Evolutionary conservation across 2,329 filamentous ascomycete genomes (phyloP), one percentile per base, ranked within the genome.

Genomic region (Epichloe glyceriae): DNA sequence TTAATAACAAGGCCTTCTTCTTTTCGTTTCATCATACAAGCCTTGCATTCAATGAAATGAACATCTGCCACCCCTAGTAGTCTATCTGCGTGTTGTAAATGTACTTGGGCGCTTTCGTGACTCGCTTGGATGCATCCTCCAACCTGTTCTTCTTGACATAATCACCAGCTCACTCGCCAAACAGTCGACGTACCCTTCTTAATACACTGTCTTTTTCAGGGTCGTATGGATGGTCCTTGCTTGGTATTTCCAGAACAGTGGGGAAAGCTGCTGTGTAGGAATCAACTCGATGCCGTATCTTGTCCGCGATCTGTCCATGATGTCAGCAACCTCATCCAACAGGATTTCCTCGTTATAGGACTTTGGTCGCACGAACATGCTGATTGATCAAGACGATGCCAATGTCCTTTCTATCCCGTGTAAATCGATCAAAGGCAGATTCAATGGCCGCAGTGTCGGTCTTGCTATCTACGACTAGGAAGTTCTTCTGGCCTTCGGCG

Each of bases 201-300:
- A 98, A 69, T 42, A 98, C 91, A 64, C 91, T 97, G 68, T 98
- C 93, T 75, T 98, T 98, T 71, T 98, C 93, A 0, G 93, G 93
- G 62, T 98, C 91, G 65, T 98, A 98, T 2, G 93, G 93, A 67
- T 98, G 93, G 67, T 98, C 93, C 76, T 98, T 98, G 72, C 88
- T 95, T 22, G 93, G 93, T 54, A 98, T 97, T 70, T 98, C 93
- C 52, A 98, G 81, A 50, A 98, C 79, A 20, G 89, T 85, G n/a
- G 93, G 93, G 70, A 98, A 98, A 4, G 93, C 90, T 47, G 91
- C 88, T 19, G 88, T 91, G 70, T 95, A 96, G 38, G 81, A 82
- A 68, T 98, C 93, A 59, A 98, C 85, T 54, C 84, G 82, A 66
- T 91, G 80, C 67, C 93, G 82, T 78, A 98, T 98, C 66, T 82